Conservation (phyloP, 2,329 filamentous ascomycete genomes). For the Ascochyta koolunga region DNA sequence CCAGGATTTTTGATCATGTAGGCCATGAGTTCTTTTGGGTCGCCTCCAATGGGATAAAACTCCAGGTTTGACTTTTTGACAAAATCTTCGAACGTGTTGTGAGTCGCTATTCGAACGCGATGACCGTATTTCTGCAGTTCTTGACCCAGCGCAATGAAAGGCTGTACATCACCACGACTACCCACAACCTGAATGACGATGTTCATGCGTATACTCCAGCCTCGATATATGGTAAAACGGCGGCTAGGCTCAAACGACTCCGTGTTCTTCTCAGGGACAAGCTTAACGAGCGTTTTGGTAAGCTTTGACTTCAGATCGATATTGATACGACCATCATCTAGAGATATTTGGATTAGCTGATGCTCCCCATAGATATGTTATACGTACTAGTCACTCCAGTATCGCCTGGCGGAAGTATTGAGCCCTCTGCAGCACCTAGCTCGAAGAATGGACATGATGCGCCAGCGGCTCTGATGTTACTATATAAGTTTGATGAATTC, state of each 20-base stretch:
- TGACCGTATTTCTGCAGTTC: slow-evolving; percentile 48
- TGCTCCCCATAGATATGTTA: too few relatives aligned
- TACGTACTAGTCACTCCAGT: slow-evolving; percentile 21
- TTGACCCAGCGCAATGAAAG: slow-evolving; percentile 63
- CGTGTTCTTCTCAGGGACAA: slow-evolving; percentile 23
- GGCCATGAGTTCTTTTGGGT: slow-evolving; percentile 53
- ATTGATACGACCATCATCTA: slow-evolving; percentile 34
- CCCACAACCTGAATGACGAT: slow-evolving; percentile 63
- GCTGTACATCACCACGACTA: slow-evolving; percentile 62
- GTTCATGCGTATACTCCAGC: slow-evolving; percentile 46
- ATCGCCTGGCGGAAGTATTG: slow-evolving; percentile 16
- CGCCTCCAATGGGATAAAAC: slow-evolving; percentile 42
- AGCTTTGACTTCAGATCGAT: slow-evolving; percentile 34
- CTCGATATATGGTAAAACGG: slow-evolving; percentile 4
- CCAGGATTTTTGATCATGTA: slow-evolving; percentile 59
- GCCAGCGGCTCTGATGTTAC: background rate
- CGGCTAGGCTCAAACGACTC: slow-evolving; percentile 9
- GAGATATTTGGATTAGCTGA: background rate
- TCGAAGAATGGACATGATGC: background rate
- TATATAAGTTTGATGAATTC: background rate
- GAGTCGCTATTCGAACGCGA: slow-evolving; percentile 34
- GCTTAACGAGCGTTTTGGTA: slow-evolving; percentile 25
- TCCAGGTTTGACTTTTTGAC: slow-evolving; percentile 37
- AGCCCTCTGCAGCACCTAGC: background rate
- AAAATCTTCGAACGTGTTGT: slow-evolving; percentile 20